These are phyloP conservation scores for Russula emetica DNA, from an alignment of 768 basidiomycete genomes.

Conservation along the genomic window DNA sequence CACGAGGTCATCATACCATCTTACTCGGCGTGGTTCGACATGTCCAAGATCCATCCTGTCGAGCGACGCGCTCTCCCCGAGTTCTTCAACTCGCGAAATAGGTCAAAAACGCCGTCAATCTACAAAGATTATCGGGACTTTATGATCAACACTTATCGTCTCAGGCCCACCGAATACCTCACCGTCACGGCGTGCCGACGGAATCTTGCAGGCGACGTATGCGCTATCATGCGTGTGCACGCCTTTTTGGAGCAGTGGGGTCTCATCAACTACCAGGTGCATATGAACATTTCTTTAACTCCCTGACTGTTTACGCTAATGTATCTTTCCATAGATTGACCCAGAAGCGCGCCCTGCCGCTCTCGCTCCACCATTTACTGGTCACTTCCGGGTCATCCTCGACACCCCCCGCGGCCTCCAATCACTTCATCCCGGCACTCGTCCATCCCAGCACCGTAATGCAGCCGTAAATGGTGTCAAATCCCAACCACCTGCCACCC, in stretches of 20 bases:
- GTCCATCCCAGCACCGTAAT: constrained; percentile 44
- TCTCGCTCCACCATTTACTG: constrained; percentile 94
- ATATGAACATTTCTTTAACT: constrained; percentile 26
- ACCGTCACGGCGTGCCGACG: constrained; percentile 96
- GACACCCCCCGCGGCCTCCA: constrained; percentile 96
- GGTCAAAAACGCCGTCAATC: constrained; percentile 92
- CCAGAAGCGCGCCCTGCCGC: constrained; percentile 93
- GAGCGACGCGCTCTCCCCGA: constrained; percentile 92
- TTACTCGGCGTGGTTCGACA: constrained; percentile 97
- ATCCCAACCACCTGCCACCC: constrained; percentile 39
- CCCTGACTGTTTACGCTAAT: constrained; percentile 10
- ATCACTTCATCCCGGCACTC: constrained; percentile 83
- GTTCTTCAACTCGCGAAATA: constrained; percentile 94
- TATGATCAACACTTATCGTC: constrained; percentile 97
- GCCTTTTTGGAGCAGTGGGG: constrained; percentile 99
- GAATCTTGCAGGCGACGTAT: constrained; percentile 96
- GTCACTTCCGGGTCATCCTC: constrained; percentile 96
- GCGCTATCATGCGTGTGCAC: constrained; percentile 98
- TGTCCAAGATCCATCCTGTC: constrained; percentile 88
- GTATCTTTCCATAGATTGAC: constrained; percentile 65
- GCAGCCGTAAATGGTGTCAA: constrained; percentile 47
- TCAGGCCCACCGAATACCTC: constrained; percentile 91
- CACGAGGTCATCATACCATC: constrained; percentile 97
- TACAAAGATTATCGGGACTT: constrained; percentile 99
- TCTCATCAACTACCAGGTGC: constrained; percentile 94